phyloP scores from a whole-genome alignment of 352 stramenopile species.

The Phytophthora aleatoria region DNA sequence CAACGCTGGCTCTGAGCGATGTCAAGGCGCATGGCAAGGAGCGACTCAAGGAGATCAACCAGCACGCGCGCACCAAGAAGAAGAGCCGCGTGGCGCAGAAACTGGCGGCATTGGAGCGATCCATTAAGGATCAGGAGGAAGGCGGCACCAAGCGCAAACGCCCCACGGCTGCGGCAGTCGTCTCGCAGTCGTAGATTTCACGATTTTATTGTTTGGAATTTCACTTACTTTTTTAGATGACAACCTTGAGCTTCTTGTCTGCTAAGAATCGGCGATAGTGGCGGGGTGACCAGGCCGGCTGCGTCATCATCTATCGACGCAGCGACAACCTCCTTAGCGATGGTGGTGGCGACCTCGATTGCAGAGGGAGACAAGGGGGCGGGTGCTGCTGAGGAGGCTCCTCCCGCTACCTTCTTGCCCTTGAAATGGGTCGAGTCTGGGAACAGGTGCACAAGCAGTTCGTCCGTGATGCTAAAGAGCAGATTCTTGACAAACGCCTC shows the following conservation, averaged over 20 bases:
- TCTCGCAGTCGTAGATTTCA: constrained; percentile 32
- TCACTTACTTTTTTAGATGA: constrained; percentile 28
- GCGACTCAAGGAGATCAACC: constrained; percentile 87
- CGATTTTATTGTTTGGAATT: constrained; percentile 18
- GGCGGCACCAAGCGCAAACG: constrained; percentile 51
- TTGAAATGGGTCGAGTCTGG: constrained; percentile 63
- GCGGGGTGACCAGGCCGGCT: constrained; percentile 8
- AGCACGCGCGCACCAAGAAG: constrained; percentile 82
- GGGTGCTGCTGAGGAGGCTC: constrained; percentile 2
- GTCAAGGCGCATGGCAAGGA: constrained; percentile 80
- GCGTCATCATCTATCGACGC: constrained; percentile 33
- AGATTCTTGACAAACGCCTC: constrained; percentile 89
- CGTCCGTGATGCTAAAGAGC: constrained; percentile 78
- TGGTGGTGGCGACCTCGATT: constrained; percentile 29
- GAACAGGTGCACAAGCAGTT: constrained; percentile 80
- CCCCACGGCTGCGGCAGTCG: constrained; percentile 47
- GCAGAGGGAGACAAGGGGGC: constrained; percentile 16
- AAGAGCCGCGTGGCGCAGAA: constrained; percentile 87
- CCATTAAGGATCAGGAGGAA: constrained; percentile 83
- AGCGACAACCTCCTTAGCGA: constrained; percentile 18
- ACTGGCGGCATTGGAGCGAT: constrained; percentile 70
- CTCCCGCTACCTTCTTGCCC: constrained; percentile 31
- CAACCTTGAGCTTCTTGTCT: constrained; percentile 26
- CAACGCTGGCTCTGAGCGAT: constrained; percentile 61
- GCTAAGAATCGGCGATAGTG: constrained; percentile 15